Evolutionary conservation across 371 early-diverging fungal genomes (phyloP), one percentile per base, ranked within the genome.

Genomic region (Fennellomyces sp.): DNA sequence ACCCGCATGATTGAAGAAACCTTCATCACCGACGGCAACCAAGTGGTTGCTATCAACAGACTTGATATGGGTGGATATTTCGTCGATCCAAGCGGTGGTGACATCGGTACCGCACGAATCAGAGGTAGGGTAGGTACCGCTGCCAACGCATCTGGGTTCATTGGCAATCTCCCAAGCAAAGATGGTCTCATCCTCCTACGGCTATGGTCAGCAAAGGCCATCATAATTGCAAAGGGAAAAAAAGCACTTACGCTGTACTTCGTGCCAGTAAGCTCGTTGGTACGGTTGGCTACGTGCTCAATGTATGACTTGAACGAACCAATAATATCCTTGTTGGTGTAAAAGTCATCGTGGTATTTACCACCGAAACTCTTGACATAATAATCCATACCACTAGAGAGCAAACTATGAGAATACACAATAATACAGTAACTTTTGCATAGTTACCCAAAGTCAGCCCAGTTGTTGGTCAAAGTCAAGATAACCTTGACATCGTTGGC

Each of bases 311-410:
- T 56, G 31, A 35, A 56, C 3, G 56, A 2, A 7, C 10, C 23
- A 23, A 56, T 31, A 17, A 56, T 33, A 33, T 56, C 56, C 3
- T n/a, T 0, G 17, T 56, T 45, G 27, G 56, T 56, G 35, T 56
- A 56, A 17, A 56, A 56, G 8, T 56, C 56, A 13, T 56, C 56
- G 28, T 56, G 56, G 28, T 56, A 23, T 6, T 11, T 30, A 4
- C 56, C 56, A 45, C 56, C 56, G 7, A 56, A 10, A 29, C 33
- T 33, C 33, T 56, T 0, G 47, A 25, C 25, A 33, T 42, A 42
- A 33, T 56, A 25, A 47, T 56, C 56, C 56, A 56, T 56, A 27
- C 56, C 56, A 19, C 56, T n/a, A n/a, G n/a, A n/a, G n/a, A n/a
- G n/a, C n/a, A n/a, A n/a, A n/a, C n/a, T n/a, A n/a, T n/a, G n/a